phyloP scores from a whole-genome alignment of 2,329 filamentous ascomycete genomes.

The Balansia obtecta region DNA sequence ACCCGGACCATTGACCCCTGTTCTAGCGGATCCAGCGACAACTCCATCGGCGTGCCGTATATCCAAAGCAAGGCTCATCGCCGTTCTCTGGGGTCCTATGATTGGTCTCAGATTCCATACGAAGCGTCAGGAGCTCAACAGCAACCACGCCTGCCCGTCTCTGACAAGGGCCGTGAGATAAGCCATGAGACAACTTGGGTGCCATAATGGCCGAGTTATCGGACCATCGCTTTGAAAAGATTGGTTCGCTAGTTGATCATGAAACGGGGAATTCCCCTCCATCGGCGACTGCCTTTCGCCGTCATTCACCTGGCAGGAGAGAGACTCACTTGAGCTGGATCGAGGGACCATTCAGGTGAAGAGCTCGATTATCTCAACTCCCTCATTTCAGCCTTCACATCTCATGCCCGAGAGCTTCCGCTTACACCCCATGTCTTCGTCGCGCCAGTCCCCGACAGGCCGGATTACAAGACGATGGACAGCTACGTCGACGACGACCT shows the following conservation, averaged over 20 bases:
- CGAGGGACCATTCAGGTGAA: neutral
- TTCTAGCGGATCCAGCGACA: no score
- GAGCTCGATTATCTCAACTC: neutral
- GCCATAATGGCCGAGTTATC: neutral
- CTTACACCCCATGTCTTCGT: neutral
- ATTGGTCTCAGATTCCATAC: no score
- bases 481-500: neutral
- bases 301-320: neutral
- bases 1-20: no score
- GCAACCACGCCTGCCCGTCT: neutral
- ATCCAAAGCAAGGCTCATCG: no score
- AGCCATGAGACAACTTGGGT: neutral
- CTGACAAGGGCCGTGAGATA: neutral
- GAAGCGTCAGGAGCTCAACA: no score
- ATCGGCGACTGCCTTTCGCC: neutral
- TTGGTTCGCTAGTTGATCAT: neutral
- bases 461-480: neutral
- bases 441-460: neutral
- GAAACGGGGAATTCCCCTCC: neutral
- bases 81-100: no score
- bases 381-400: neutral
- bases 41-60: no score
- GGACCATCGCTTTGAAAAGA: neutral
- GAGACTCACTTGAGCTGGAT: neutral
- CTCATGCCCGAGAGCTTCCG: neutral